Base-by-base conservation (phyloP, 345 rosid species). In the Salix koriyanagi region DNA sequence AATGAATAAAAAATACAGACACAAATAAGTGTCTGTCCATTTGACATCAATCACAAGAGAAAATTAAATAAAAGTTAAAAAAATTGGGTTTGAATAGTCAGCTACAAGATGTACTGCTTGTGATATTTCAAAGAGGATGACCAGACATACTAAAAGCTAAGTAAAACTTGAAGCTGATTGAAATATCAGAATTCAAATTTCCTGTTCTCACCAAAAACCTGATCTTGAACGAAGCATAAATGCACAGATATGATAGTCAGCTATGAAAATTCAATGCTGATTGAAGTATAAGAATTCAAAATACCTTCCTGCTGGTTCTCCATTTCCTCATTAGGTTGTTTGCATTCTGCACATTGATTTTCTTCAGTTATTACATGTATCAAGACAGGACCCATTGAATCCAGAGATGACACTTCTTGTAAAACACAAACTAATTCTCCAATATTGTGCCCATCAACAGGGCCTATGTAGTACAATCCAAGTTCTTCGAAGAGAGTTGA, bases 401-500 rank as follows among this genome's bases (percentile, higher is more conserved):
- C 91, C 75, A 91, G 80, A 73, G 96, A 88, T 5, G 95, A 88
- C 80, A 92, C 99, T 87, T 89, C 87, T 75, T 90, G 87, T 76
- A 94, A 84, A 83, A 92, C 93, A 84, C 90, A 87, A 75, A 91
- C 84, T 61, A 94, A 77, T 84, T 94, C 97, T 84, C 92, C 93
- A 48, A 90, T 81, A 81, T 87, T 94, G 89, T 92, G 97, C 46
- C 98, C 98, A 83, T 94, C 97, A 75, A 94, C 90, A 73, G 98
- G 98, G 71, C 98, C 98, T 75, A 92, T 90, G 84, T 91, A 92
- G 79, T 92, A 92, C 82, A 94, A 74, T 36, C 97, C 98, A 69
- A 92, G 97, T 83, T 94, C 98, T 73, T 94, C 98, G 75, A 92
- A 94, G 46, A 94, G 97, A 69, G 97, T 94, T 69, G 98, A 82